Base-by-base conservation (phyloP, 805 yeast genomes). In the Jamesozyma jinghongensis region DNA sequence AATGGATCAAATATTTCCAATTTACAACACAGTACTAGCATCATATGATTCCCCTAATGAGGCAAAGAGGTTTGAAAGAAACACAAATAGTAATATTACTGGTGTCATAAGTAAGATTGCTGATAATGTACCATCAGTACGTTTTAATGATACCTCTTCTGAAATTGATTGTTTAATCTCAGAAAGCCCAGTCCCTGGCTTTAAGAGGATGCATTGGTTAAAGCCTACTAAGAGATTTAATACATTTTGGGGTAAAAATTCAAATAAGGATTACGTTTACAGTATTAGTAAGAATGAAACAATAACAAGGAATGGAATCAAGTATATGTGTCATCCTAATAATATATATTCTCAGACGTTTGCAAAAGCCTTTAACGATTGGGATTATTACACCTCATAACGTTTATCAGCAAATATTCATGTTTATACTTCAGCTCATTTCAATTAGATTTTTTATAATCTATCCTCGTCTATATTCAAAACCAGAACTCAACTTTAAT, bases 141-240 rank as follows among this genome's bases (percentile, higher is more conserved):
- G 43, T 33, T 58, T 41, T 26, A 17, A 30, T 8, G 43, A 53
- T 36, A 38, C 49, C 7, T 49, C 51, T 19, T 46, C 44, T 25
- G 47, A 51, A 3, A 45, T 54, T 3, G 65, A 60, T 32, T 53
- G 63, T 35, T 40, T 60, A n/a, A 34, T 49, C 8, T 40, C 41
- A 13, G 36, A 44, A 3, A 55, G 63, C 36, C 58, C 63, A 6
- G 51, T 57, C 2, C 49, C 52, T 12, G 53, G 54, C 2, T 63
- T 61, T 40, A 58, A 54, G 18, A 55, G 65, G 38, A 46, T 63
- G 26, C 50, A 56, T 41, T 62, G 67, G 67, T 43, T 61, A 22
- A 59, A 58, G 30, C 50, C 51, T 5, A 44, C 47, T 2, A 55
- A 52, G 34, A 50, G 66, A 39, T 42, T 36, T 4, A 44, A 43